Evolutionary conservation across 164 flowering plant genomes (phyloP), one percentile per base, ranked within the genome.

Genomic region (Berberis thunbergii): DNA sequence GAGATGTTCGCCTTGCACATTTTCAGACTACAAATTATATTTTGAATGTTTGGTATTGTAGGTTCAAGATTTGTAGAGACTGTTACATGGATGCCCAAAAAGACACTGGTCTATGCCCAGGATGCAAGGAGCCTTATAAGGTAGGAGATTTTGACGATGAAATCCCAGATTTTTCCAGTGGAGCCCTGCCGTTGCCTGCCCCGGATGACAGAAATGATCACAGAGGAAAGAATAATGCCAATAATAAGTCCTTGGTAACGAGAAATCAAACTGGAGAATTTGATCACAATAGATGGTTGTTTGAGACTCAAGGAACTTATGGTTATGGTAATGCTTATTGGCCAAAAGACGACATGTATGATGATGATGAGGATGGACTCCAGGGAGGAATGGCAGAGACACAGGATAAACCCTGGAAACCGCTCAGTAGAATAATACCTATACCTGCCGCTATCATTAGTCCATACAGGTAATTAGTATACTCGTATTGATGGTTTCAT

Each of bases 201-300:
- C 84, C 79, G 1, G 70, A 76, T 90, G 83, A 77, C 91, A 0
- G 66, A 83, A 66, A 75, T 82, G 84, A 83, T 26, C 26, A 26
- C 26, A 26, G 26, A 26, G 26, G 26, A 26, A 26, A 26, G 26
- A 26, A 26, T 26, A 26, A 83, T 43, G 59, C 73, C 0, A 73
- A 72, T 56, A 73, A 72, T 54, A 78, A 76, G 64, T 79, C 86
- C 0, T 58, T 80, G 73, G 43, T 75, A 60, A 53, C 68, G 78
- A 73, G 89, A 73, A 83, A 74, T 72, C 92, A 81, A 64, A 75
- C 72, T 2, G 83, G 83, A 43, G 97, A 88, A 8, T 88, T 84
- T 42, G 97, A 90, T 72, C 93, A 88, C 59, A 85, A 85, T 69
- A 66, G 80, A 60, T 90, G 93, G 92, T 60, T 90, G 75, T 90